Percentiles rank a stretch among this genome's conserved stretches.
These are phyloP conservation scores for Theobroma grandiflorum DNA, from an alignment of 441 rosid genomes.

Conservation along the genomic window DNA sequence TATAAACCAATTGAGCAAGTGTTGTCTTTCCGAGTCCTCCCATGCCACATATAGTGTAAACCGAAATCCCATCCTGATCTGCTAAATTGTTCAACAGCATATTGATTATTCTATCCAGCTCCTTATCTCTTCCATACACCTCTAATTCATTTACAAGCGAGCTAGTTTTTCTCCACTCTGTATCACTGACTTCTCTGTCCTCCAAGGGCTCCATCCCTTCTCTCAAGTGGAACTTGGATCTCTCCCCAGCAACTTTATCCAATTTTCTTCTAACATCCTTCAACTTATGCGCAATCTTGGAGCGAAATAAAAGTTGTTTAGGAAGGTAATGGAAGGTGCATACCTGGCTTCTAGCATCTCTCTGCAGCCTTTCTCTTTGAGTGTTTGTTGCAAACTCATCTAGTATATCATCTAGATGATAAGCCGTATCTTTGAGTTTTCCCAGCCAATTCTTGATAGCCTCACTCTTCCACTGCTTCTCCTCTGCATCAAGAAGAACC, in stretches of 20 bases:
- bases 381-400: neutral
- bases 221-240: neutral
- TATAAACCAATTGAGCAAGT: neutral
- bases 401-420: neutral
- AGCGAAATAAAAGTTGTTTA: neutral
- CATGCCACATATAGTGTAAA: neutral
- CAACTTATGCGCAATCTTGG: neutral
- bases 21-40: constrained; percentile 11
- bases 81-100: neutral
- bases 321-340: neutral
- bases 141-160: neutral
- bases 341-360: neutral
- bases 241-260: neutral
- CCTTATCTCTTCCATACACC: neutral
- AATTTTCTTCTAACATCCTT: neutral
- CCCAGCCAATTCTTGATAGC: constrained; percentile 4
- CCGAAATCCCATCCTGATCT: neutral
- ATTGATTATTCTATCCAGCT: neutral
- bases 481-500: constrained; percentile 6
- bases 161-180: neutral
- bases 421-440: neutral
- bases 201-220: neutral
- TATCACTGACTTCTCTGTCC: neutral
- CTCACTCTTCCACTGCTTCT: neutral
- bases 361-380: neutral